Conservation (phyloP, 2,329 filamentous ascomycete species). For the Claviceps quebecensis region DNA sequence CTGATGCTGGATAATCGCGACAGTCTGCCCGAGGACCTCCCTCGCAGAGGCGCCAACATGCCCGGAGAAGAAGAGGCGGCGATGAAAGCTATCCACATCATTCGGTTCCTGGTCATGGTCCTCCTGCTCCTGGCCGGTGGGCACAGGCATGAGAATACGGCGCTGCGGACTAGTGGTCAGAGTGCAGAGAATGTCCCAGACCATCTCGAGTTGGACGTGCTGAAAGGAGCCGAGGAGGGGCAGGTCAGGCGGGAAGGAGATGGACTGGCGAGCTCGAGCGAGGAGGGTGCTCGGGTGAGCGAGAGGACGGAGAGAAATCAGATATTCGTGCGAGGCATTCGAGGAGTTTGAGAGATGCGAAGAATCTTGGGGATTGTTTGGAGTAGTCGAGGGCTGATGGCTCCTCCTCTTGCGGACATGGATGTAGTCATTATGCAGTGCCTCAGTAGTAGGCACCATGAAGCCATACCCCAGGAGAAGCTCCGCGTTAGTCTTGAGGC, state of each 20-base stretch:
- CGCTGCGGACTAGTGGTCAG: conserved; percentile 22
- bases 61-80: conserved; percentile 18
- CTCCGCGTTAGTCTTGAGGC: conserved; percentile 59
- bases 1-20: conserved; percentile 29
- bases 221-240: conserved; percentile 26
- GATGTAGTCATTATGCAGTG: conserved; percentile 45
- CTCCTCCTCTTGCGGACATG: conserved; percentile 36
- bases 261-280: conserved; percentile 24
- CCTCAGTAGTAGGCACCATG: conserved; percentile 31
- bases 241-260: conserved; percentile 12
- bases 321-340: conserved; percentile 25
- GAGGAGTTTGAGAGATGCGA: neutral
- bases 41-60: conserved; percentile 15
- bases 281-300: conserved; percentile 32
- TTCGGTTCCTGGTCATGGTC: conserved; percentile 8
- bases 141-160: conserved; percentile 16
- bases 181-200: conserved; percentile 32
- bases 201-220: conserved; percentile 38
- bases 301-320: conserved; percentile 39
- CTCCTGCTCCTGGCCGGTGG: neutral
- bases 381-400: no score
- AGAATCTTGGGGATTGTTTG: neutral
- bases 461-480: conserved; percentile 52
- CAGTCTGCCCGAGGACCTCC: conserved; percentile 19
- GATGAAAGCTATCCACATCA: conserved; percentile 13